A percentile compares a stretch with the other conserved stretches of the same genome.
Conservation (phyloP, 176 grass and related monocot species). For the Olyra latifolia region DNA sequence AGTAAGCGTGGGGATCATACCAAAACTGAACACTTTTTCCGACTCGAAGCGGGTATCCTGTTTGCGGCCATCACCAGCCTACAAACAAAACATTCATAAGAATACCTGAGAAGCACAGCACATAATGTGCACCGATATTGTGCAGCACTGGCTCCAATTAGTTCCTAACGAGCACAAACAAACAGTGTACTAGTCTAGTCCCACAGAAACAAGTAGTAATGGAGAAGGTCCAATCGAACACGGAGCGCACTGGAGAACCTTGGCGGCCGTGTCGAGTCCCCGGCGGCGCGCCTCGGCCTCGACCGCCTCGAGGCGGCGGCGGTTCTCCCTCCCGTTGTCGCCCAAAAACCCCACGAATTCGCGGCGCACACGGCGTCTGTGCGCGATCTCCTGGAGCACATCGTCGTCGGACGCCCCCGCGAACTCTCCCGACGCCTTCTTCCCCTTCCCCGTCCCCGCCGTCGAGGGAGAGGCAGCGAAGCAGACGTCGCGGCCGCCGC, state of each 20-base stretch:
- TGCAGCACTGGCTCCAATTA: neutral
- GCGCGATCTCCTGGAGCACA: neutral
- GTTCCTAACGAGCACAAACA: neutral
- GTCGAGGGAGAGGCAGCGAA: neutral
- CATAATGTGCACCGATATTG: neutral
- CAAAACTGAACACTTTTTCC: fast-evolving
- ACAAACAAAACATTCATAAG: neutral
- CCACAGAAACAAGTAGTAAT: neutral
- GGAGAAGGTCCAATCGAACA: neutral
- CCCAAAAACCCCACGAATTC: neutral
- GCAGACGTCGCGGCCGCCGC: neutral
- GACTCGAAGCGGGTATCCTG: neutral
- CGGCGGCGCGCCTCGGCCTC: neutral
- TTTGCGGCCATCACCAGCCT: neutral
- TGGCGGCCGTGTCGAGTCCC: neutral
- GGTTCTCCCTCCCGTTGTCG: neutral
- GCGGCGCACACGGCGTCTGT: neutral
- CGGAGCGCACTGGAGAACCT: neutral
- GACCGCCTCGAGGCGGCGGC: neutral
- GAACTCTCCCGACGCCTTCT: neutral
- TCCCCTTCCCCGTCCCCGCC: neutral
- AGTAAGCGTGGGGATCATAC: constrained; percentile 15
- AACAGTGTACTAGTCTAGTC: neutral
- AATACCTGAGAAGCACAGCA: neutral
- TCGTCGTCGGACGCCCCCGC: neutral